Evolutionary conservation across 306 rosid genomes (phyloP), one percentile per base, ranked within the genome.

Genomic region (Glycine soja): DNA sequence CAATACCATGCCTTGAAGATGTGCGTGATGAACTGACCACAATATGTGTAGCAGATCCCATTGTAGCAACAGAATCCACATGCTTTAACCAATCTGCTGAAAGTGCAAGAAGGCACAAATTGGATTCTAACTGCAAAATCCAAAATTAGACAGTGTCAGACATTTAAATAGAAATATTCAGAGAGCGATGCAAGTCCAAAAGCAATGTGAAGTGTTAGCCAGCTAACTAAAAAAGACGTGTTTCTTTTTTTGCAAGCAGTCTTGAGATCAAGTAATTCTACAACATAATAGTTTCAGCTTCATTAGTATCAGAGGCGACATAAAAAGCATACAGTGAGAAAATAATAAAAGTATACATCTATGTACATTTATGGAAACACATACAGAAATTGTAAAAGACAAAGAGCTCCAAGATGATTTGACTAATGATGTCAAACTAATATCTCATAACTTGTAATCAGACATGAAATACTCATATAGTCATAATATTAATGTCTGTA

Each of bases 11-110:
- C 86, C 81, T 92, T 64, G 94, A 85, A 77, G 85, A 86, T 77
- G 89, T 78, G 61, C 95, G 97, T 76, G 82, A 82, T 50, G 94
- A 85, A 81, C 82, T 85, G 74, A 80, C 86, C 74, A 90, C 89
- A 75, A 93, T 53, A 90, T 91, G 98, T 46, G 90, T 84, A 75
- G 98, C 90, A 36, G 99, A 95, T 85, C 99, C 99, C 94, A 93
- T 57, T 12, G 97, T 92, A 63, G 40, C 81, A 78, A 75, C 89
- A 88, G 97, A 90, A 84, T 95, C 99, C 69, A 89, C 92, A 77
- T 88, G 91, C 84, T 90, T 95, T 61, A 86, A 89, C 99, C 99
- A 95, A 74, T 95, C 99, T 7, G 90, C 65, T 38, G 94, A 90
- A 70, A 95, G 75, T 34, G 98, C 90, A 83, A 10, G 89, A 80